phyloP scores from a whole-genome alignment of 192 early-diverging fungal species.

The Coemansia reversa region DNA sequence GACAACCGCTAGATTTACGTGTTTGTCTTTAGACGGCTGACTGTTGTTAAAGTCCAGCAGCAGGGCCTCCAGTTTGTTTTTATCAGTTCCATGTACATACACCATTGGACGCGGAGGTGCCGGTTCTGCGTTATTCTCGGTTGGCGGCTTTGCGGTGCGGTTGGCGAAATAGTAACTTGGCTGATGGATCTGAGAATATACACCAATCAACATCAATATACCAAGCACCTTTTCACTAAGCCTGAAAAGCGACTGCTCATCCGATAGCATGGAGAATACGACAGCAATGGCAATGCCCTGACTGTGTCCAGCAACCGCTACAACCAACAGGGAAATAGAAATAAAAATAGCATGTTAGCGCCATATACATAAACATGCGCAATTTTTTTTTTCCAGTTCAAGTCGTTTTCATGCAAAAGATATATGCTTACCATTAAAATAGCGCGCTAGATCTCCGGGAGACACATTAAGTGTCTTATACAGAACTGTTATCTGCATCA shows the following conservation, averaged over 20 bases:
- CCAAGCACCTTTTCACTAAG: constrained; percentile 78
- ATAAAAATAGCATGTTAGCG: too few relatives aligned
- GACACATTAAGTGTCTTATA: constrained; percentile 60
- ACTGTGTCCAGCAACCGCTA: constrained; percentile 74
- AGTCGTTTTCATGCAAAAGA: too few relatives aligned
- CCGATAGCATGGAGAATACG: constrained; percentile 75
- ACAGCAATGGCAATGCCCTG: constrained; percentile 87
- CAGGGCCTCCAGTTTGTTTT: neutral
- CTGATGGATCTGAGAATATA: constrained; percentile 65
- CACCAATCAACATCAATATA: constrained; percentile 79
- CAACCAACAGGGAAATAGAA: neutral
- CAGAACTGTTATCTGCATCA: constrained; percentile 66
- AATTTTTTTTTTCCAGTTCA: neutral
- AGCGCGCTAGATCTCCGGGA: constrained; percentile 34
- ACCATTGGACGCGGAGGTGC: constrained; percentile 18
- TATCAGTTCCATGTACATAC: constrained; percentile 9
- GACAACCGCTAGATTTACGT: constrained; percentile 14
- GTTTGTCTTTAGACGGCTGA: neutral
- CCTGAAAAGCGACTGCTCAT: constrained; percentile 72
- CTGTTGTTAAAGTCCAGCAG: constrained; percentile 14
- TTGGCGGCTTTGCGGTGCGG: neutral
- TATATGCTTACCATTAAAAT: constrained; percentile 23
- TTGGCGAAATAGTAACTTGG: constrained; percentile 1
- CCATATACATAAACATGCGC: neutral
- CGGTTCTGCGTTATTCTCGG: too few relatives aligned